Evolutionary conservation across 352 stramenopile species (phyloP).

Genomic region (Globisporangium spinosum): DNA sequence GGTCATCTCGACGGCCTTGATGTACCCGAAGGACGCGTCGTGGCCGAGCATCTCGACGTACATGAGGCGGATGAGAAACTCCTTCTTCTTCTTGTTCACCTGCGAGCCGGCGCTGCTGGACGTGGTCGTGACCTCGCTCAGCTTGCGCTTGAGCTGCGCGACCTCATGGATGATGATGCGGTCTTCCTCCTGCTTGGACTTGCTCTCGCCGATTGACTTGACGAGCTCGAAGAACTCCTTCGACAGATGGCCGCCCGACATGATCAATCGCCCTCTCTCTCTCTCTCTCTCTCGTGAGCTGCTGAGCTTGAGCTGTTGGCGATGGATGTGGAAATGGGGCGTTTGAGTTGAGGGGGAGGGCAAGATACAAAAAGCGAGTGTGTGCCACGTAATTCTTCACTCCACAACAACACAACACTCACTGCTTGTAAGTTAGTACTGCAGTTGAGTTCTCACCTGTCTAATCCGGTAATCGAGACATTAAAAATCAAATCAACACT

Average conservation of each 20-base stretch:
- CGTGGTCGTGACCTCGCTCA: slow-evolving; percentile 83
- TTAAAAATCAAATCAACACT: too few species aligned
- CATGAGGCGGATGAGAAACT: slow-evolving; percentile 99
- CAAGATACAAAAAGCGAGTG: slow-evolving; percentile 8
- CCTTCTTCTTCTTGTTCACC: slow-evolving; percentile 96
- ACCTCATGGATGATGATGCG: slow-evolving; percentile 98
- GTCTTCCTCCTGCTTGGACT: slow-evolving; percentile 99
- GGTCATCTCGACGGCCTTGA: slow-evolving; percentile 97
- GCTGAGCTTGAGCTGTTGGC: background rate
- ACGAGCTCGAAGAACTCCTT: slow-evolving; percentile 99
- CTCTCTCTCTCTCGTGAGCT: background rate
- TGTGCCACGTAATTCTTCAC: background rate
- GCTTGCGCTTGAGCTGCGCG: slow-evolving; percentile 93
- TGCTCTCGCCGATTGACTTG: slow-evolving; percentile 99
- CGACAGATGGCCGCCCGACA: slow-evolving; percentile 88
- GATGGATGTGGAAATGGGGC: background rate
- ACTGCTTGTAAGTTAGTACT: too few species aligned
- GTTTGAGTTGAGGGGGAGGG: background rate
- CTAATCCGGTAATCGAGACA: too few species aligned
- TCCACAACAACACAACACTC: slow-evolving; percentile 2
- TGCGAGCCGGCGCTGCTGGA: slow-evolving; percentile 69
- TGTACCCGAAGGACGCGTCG: slow-evolving; percentile 99
- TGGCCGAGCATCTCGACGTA: slow-evolving; percentile 99
- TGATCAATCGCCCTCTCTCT: slow-evolving; percentile 19
- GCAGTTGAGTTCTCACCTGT: too few species aligned